Evolutionary conservation across 2,329 filamentous ascomycete genomes (phyloP), one percentile per base, ranked within the genome.

Genomic region (Simplicillium aogashimaense): DNA sequence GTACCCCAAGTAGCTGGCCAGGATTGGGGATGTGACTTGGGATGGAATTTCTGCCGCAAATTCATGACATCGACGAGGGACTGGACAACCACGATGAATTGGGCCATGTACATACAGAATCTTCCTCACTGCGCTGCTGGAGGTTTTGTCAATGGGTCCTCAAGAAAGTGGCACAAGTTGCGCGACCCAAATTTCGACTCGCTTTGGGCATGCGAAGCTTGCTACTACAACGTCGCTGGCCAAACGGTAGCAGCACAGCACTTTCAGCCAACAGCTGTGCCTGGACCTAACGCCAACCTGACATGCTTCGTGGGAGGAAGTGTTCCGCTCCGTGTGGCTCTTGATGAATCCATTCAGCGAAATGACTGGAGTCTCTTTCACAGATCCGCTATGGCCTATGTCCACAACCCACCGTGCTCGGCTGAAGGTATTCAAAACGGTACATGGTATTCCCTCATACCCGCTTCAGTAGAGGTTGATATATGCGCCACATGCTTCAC

Each of bases 221-320:
- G 35, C 35, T 38, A 43, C n/a, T 43, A 43, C 13, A 35, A 43
- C 18, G 12, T 28, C 10, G 38, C 37, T 2, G 37, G 37, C 14
- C 17, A 17, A 7, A 20, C 35, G 5, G 14, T 40, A 11, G 38
- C 38, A n/a, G 14, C 29, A 8, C 37, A 30, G 15, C 38, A 43
- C 25, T 37, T 43, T 17, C 14, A 37, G 14, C 18, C 29, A 11
- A 25, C 17, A 6, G 20, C 38, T 7, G 25, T 25, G 17, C 16
- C 20, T 16, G 10, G 33, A 13, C 29, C 37, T 16, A 9, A 25
- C 9, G 20, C 20, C 9, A 25, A 25, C 9, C 9, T 5, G 20
- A 14, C 28, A 2, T 35, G 41, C 34, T 33, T 43, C 29, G 15
- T 34, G 15, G 29, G 35, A 4, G 16, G 37, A 6, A 25, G 30